Percentiles rank a stretch among this genome's conserved stretches.
Evolutionary conservation across 1,284 basidiomycete species (phyloP).

Genomic region (Ganoderma multipileum): DNA sequence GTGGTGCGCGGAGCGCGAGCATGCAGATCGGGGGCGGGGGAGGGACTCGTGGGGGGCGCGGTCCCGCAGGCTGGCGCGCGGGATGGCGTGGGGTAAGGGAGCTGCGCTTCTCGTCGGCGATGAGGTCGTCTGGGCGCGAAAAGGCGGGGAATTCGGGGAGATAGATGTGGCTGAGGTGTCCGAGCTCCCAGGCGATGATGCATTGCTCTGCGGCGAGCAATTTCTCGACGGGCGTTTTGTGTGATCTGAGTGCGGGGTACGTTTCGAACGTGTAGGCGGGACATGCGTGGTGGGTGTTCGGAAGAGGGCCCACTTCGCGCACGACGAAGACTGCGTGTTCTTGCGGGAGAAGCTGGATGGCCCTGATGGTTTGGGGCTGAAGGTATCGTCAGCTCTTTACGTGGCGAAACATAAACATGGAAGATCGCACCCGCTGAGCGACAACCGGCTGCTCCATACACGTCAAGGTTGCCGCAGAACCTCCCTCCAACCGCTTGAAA

Average conservation of each 20-base stretch:
- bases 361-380: slow-evolving; percentile 54
- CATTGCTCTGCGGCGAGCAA: slow-evolving; percentile 22
- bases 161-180: slow-evolving; percentile 42
- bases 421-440: slow-evolving; percentile 5
- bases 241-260: slow-evolving; percentile 26
- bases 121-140: slow-evolving; percentile 41
- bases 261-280: slow-evolving; percentile 31
- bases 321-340: slow-evolving; percentile 64
- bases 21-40: slow-evolving; percentile 24
- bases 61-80: background rate
- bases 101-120: slow-evolving; percentile 21
- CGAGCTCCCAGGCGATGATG: slow-evolving; percentile 6
- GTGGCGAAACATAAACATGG: slow-evolving; percentile 16
- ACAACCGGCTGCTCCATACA: slow-evolving; percentile 20
- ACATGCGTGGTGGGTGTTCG: slow-evolving; percentile 20
- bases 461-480: slow-evolving; percentile 37
- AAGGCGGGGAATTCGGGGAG: slow-evolving; percentile 58
- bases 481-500: slow-evolving; percentile 51
- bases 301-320: slow-evolving; percentile 42
- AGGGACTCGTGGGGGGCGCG: background rate
- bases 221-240: slow-evolving; percentile 12
- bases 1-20: slow-evolving; percentile 9
- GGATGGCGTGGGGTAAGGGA: background rate
- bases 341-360: slow-evolving; percentile 58
- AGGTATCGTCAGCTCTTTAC: background rate